Evolutionary conservation across 768 basidiomycete species (phyloP), one percentile per base, ranked within the genome.

Genomic region (Agrocybe pediades): DNA sequence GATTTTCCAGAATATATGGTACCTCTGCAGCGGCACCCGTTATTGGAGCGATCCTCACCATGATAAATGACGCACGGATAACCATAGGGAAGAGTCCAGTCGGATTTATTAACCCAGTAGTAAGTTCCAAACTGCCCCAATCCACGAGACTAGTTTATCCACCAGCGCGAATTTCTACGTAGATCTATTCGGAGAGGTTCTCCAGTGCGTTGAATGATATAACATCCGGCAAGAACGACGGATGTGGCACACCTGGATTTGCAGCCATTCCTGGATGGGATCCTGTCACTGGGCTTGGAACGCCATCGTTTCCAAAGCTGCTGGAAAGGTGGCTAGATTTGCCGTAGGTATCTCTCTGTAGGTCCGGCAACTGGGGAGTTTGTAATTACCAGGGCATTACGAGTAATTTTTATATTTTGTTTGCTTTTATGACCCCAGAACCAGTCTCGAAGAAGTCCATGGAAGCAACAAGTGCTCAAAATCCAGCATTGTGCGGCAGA

Each of bases 31-130:
- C 79, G 1, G 6, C 77, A 0, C 81, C 82, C 1, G 78, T 80
- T 9, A 66, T 82, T 11, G 81, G 73, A 6, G 64, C 78, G 0
- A 75, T 83, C 25, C 64, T 83, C 40, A 67, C 82, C 5, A 68
- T 82, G 69, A 61, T 83, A 33, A 83, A 83, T 55, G 82, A 83
- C 54, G 78, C 76, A 0, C 78, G 82, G 4, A 62, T 84, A 29
- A 62, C 67, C 3, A 0, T 9, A 0, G 69, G 71, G 6, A 82
- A 81, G 62, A 63, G 56, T 2, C 61, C 81, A 0, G 67, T 83
- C 26, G 82, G 80, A 24, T 80, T 80, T 60, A 76, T 80, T 44
- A 80, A 80, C 47, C 78, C 77, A 46, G 30, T 68, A 41, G 58
- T 74, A 61, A 33, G 70, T 63, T 6, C 42, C 60, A 17, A 61